A percentile compares a stretch with the other conserved stretches of the same genome.
These are phyloP conservation scores for Pontederia crassipes DNA, from an alignment of 176 grass and related monocot species.

Conservation along the genomic window DNA sequence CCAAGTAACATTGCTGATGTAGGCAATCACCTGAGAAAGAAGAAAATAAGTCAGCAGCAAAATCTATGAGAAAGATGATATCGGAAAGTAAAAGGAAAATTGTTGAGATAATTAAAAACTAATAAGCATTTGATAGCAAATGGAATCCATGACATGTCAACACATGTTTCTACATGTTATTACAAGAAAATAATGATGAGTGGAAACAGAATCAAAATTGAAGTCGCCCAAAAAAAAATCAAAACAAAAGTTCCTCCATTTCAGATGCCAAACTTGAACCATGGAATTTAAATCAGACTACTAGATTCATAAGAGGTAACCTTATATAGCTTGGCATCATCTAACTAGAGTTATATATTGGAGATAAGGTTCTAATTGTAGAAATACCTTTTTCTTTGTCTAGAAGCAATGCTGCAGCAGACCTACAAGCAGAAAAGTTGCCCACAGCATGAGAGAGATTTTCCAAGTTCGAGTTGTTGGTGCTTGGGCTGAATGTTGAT, in stretches of 20 bases:
- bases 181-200: no score
- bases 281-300: no score
- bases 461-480: conserved; percentile 28
- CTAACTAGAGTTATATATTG: no score
- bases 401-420: conserved; percentile 40
- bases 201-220: no score
- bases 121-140: not conserved
- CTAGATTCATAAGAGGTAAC: no score
- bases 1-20: conserved; percentile 58
- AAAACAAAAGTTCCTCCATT: no score
- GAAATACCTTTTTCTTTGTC: conserved; percentile 70
- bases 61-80: not conserved
- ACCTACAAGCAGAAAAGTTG: conserved; percentile 82
- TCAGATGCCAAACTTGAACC: no score
- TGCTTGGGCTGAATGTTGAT: conserved; percentile 5
- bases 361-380: not conserved
- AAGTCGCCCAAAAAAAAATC: no score
- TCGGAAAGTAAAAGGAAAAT: not conserved
- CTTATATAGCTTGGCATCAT: no score
- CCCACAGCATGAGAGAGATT: conserved; percentile 41
- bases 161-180: no score
- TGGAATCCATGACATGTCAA: not conserved
- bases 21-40: conserved; percentile 49
- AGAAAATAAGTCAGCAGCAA: conserved; percentile 7
- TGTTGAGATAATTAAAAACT: not conserved